Evolutionary conservation across 176 grass and related monocot species (phyloP).

Genomic region (Aechmea fasciata): DNA sequence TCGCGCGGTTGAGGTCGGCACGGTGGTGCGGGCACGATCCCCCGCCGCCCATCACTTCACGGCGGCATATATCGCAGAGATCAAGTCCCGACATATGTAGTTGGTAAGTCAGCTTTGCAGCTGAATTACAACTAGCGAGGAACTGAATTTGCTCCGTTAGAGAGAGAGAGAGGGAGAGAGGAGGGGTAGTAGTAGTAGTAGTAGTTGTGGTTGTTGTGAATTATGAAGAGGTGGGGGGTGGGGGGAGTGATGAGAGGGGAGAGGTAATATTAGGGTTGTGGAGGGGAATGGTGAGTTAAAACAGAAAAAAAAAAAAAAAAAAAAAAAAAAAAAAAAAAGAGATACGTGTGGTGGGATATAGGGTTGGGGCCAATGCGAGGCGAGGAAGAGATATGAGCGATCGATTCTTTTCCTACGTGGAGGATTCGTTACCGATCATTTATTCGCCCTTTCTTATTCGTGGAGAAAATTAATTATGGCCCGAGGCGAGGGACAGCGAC

Average conservation of each 20-base stretch:
- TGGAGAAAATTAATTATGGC: no score
- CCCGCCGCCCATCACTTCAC: no score
- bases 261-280: constrained; percentile 2
- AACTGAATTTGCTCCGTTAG: neutral
- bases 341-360: constrained; percentile 8
- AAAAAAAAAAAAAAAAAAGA: neutral
- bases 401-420: constrained; percentile 45
- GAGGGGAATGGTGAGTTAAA: constrained; percentile 6
- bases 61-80: no score
- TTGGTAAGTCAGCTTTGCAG: no score
- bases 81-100: no score
- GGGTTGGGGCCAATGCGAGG: constrained; percentile 28
- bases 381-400: constrained; percentile 31
- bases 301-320: neutral
- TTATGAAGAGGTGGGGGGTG: neutral
- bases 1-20: constrained; percentile 28
- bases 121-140: no score
- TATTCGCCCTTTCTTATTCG: neutral
- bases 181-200: no score
- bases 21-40: neutral
- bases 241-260: neutral
- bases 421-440: constrained; percentile 36
- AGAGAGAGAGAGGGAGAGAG: neutral
- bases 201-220: no score
- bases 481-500: no score